phyloP scores from a whole-genome alignment of 352 stramenopile species.

The Phytophthora citricola region DNA sequence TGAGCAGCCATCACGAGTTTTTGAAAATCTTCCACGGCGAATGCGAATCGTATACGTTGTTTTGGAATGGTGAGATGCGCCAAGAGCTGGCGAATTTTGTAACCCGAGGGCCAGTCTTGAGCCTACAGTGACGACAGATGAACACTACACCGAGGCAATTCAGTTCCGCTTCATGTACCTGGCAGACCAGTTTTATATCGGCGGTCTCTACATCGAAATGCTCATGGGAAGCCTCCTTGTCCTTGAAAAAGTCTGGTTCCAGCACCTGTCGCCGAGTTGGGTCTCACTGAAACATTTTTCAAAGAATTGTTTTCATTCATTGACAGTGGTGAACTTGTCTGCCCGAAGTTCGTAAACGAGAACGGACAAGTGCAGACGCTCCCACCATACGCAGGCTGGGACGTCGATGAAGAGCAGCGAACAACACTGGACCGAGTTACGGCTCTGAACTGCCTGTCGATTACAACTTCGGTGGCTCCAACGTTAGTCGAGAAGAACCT shows the following conservation, averaged over 20 bases:
- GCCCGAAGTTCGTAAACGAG: slow-evolving; percentile 36
- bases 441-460: slow-evolving; percentile 69
- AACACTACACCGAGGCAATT: slow-evolving; percentile 60
- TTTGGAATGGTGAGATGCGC: slow-evolving; percentile 84
- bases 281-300: slow-evolving; percentile 76
- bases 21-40: slow-evolving; percentile 83
- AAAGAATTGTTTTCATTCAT: slow-evolving; percentile 81
- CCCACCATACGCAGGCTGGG: slow-evolving; percentile 67
- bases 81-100: slow-evolving; percentile 67
- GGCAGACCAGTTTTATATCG: slow-evolving; percentile 66
- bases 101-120: slow-evolving; percentile 46
- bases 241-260: slow-evolving; percentile 61
- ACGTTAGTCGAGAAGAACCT: slow-evolving; percentile 67
- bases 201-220: slow-evolving; percentile 78
- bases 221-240: slow-evolving; percentile 75
- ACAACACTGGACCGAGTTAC: slow-evolving; percentile 64
- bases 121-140: slow-evolving; percentile 35
- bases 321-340: slow-evolving; percentile 62
- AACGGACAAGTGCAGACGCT: slow-evolving; percentile 42
- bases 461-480: slow-evolving; percentile 62
- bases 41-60: slow-evolving; percentile 82
- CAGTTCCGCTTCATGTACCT: slow-evolving; percentile 78
- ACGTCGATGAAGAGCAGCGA: slow-evolving; percentile 51
- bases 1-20: slow-evolving; percentile 83
- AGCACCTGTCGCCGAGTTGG: slow-evolving; percentile 50